Conservation (phyloP, 495 filamentous ascomycete species). For the Amphirosellinia nigrospora region DNA sequence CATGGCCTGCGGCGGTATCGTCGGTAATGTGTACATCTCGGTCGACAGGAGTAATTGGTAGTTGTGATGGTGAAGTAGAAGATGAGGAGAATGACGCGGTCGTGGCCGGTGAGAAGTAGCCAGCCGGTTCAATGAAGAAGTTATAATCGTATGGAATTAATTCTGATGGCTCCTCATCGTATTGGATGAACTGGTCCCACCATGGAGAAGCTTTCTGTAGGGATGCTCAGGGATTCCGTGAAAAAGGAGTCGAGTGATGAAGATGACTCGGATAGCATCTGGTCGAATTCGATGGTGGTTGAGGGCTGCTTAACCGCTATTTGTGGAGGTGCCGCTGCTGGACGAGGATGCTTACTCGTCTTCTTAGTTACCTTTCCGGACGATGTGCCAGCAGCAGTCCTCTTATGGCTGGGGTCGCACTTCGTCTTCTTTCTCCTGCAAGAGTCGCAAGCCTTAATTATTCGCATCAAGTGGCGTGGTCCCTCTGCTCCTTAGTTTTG, state of each 20-base stretch:
- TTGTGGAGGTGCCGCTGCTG: conserved; percentile 34
- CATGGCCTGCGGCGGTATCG: conserved; percentile 25
- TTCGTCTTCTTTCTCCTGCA: conserved; percentile 62
- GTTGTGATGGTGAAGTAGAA: conserved; percentile 43
- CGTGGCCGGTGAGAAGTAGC: conserved; percentile 45
- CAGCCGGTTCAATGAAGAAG: conserved; percentile 45
- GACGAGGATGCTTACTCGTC: conserved; percentile 40
- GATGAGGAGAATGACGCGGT: conserved; percentile 42
- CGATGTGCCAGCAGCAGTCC: conserved; percentile 44
- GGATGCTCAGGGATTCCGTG: conserved; percentile 28
- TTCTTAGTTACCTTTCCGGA: conserved; percentile 46
- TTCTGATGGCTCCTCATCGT: conserved; percentile 43
- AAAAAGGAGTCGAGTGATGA: conserved; percentile 30
- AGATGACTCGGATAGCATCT: conserved; percentile 17
- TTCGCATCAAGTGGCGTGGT: conserved; percentile 65
- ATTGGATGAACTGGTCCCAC: conserved; percentile 51
- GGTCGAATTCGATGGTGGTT: conserved; percentile 30
- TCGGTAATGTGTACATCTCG: conserved; percentile 23
- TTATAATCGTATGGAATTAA: conserved; percentile 41
- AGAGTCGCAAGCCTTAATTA: conserved; percentile 63
- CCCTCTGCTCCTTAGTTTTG: conserved; percentile 66
- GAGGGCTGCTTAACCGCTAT: conserved; percentile 28
- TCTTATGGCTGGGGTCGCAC: conserved; percentile 58
- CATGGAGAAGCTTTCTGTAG: conserved; percentile 28
- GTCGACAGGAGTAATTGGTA: conserved; percentile 36